Evolutionary conservation across 768 basidiomycete genomes (phyloP).

Genomic region (Suillus americanus): DNA sequence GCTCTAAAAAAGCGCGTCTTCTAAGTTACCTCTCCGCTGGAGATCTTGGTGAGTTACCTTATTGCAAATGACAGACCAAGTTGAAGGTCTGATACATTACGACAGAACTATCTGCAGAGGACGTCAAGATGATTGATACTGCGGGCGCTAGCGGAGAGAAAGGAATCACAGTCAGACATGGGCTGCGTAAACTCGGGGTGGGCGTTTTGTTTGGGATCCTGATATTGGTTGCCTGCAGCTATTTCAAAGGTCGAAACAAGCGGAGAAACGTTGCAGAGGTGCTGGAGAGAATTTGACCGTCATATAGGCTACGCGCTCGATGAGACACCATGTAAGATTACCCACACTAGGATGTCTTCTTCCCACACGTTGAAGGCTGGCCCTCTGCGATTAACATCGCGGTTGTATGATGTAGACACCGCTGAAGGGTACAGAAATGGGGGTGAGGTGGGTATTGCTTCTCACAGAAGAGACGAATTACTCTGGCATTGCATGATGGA

Average conservation of each 20-base stretch:
- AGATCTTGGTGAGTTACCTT: conserved; percentile 49
- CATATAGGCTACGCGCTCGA: not conserved
- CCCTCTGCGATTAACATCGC: too few relatives aligned
- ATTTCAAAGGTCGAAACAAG: conserved; percentile 4
- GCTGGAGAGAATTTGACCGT: not conserved
- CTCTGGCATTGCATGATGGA: conserved; percentile 42
- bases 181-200: conserved; percentile 2
- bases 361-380: not conserved
- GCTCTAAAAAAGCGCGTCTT: conserved; percentile 64
- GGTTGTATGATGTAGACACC: conserved; percentile 42
- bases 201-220: conserved; percentile 4
- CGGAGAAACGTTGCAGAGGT: not conserved
- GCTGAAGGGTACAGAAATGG: conserved; percentile 64
- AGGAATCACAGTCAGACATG: not conserved
- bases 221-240: conserved; percentile 5
- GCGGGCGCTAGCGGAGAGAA: conserved; percentile 41
- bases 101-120: conserved; percentile 46
- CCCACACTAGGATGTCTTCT: not conserved
- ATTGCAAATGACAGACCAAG: not conserved
- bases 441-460: conserved; percentile 38
- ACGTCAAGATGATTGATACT: conserved; percentile 51
- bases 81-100: conserved; percentile 1
- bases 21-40: conserved; percentile 68
- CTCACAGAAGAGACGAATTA: conserved; percentile 62
- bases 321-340: not conserved